Evolutionary conservation across 768 basidiomycete genomes (phyloP).

Genomic region (Chiua virens): DNA sequence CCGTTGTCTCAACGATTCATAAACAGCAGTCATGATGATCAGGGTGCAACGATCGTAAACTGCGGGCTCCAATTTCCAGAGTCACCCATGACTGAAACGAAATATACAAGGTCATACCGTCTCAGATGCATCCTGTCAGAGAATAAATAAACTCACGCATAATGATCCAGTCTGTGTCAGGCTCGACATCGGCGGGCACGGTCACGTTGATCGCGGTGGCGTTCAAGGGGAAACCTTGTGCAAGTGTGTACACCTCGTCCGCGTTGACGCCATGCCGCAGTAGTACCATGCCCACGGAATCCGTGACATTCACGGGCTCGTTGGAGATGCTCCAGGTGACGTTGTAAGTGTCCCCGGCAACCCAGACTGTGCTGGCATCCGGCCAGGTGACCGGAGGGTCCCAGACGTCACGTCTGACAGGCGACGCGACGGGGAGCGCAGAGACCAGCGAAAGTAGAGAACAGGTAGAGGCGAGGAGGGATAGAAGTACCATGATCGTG

Average conservation of each 20-base stretch:
- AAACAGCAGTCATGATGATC: slow-evolving; percentile 9
- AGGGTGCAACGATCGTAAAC: slow-evolving; percentile 41
- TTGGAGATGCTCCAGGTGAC: slow-evolving; percentile 49
- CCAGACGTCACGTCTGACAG: slow-evolving; percentile 46
- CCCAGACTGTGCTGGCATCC: slow-evolving; percentile 38
- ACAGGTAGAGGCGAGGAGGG: slow-evolving; percentile 8
- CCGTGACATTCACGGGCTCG: slow-evolving; percentile 48
- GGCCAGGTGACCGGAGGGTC: slow-evolving; percentile 46
- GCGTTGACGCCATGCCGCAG: slow-evolving; percentile 36
- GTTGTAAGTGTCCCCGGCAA: slow-evolving; percentile 36
- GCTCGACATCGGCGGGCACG: slow-evolving; percentile 36
- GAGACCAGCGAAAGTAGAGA: slow-evolving; percentile 27
- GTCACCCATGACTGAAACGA: slow-evolving; percentile 48
- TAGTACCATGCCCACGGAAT: slow-evolving; percentile 40
- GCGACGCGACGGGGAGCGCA: slow-evolving; percentile 26
- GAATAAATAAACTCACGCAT: slow-evolving; percentile 40
- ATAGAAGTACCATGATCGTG: slow-evolving; percentile 19
- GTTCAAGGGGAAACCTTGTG: slow-evolving; percentile 37
- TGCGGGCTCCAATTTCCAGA: slow-evolving; percentile 47
- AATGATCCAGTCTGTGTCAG: slow-evolving; percentile 42
- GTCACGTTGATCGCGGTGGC: slow-evolving; percentile 36
- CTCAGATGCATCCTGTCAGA: neutral
- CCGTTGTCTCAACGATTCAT: no score
- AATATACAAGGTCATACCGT: neutral
- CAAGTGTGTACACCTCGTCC: slow-evolving; percentile 35